Conservation (phyloP, 306 rosid species). For the Quercus aquifolioides region DNA sequence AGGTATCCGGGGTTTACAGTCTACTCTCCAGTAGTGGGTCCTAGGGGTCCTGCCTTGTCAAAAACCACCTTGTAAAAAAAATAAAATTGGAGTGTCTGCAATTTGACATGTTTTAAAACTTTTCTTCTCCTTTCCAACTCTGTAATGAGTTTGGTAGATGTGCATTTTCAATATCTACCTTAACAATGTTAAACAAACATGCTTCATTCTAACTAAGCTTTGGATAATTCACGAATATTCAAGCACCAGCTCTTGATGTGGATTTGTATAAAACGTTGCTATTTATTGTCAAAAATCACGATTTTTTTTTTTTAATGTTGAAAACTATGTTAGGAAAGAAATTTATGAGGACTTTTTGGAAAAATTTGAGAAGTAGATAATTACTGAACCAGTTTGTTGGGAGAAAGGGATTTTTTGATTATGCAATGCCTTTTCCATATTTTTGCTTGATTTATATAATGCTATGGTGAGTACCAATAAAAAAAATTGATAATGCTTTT, state of each 20-base stretch:
- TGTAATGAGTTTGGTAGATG: not conserved
- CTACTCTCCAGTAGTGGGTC: too few species aligned
- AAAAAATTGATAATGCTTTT: too few species aligned
- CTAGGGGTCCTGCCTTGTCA: too few species aligned
- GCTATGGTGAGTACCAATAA: not conserved
- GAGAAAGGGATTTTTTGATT: not conserved
- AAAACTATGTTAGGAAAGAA: not conserved
- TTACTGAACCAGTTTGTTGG: not conserved
- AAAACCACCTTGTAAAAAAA: too few species aligned
- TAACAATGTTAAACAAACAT: not conserved
- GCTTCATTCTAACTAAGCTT: not conserved
- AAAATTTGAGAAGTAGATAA: not conserved
- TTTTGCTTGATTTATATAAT: not conserved
- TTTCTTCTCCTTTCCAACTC: not conserved
- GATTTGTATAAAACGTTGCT: not conserved
- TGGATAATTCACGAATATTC: not conserved
- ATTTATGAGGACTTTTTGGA: not conserved
- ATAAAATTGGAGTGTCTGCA: too few species aligned
- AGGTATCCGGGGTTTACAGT: too few species aligned
- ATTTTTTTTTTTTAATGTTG: not conserved
- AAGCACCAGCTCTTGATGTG: not conserved
- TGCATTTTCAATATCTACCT: not conserved
- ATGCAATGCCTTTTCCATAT: not conserved
- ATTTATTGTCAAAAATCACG: not conserved
- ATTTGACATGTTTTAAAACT: too few species aligned